These are phyloP conservation scores for Ogataea neopini DNA, from an alignment of 805 yeast genomes.

Conservation along the genomic window DNA sequence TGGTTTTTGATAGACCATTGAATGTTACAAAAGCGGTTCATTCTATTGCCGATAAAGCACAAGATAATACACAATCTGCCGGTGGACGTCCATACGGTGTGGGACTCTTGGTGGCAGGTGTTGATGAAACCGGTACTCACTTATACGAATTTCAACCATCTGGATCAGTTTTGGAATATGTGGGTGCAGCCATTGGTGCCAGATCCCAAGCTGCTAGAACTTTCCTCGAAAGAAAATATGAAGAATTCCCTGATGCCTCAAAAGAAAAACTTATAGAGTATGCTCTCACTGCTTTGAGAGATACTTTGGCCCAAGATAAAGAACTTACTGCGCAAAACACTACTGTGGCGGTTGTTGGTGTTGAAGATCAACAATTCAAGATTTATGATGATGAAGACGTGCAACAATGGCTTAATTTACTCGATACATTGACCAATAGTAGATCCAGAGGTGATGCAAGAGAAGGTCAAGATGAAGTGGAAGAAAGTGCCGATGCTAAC, in stretches of 20 bases:
- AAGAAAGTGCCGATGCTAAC: conserved; percentile 15
- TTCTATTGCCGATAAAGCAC: conserved; percentile 94
- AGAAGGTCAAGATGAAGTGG: conserved; percentile 30
- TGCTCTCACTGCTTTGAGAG: conserved; percentile 89
- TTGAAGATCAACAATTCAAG: conserved; percentile 63
- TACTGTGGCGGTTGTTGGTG: conserved; percentile 90
- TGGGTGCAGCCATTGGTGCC: conserved; percentile 96
- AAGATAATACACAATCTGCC: conserved; percentile 90
- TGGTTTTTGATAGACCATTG: conserved; percentile 84
- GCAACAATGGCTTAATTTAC: conserved; percentile 74
- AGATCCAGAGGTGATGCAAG: conserved; percentile 46
- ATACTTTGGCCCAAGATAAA: conserved; percentile 91
- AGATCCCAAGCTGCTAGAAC: conserved; percentile 98
- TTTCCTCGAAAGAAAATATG: conserved; percentile 83
- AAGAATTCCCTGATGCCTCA: conserved; percentile 58
- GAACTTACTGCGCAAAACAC: conserved; percentile 84
- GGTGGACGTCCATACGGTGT: conserved; percentile 99
- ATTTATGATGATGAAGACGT: conserved; percentile 87
- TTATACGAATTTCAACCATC: conserved; percentile 94
- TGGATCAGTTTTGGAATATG: conserved; percentile 88
- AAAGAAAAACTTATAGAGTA: conserved; percentile 77
- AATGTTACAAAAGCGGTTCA: conserved; percentile 81
- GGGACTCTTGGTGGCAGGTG: conserved; percentile 86
- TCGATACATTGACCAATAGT: conserved; percentile 64
- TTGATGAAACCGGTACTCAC: conserved; percentile 94